phyloP scores from a whole-genome alignment of 345 rosid genomes.

The Theobroma cacao region DNA sequence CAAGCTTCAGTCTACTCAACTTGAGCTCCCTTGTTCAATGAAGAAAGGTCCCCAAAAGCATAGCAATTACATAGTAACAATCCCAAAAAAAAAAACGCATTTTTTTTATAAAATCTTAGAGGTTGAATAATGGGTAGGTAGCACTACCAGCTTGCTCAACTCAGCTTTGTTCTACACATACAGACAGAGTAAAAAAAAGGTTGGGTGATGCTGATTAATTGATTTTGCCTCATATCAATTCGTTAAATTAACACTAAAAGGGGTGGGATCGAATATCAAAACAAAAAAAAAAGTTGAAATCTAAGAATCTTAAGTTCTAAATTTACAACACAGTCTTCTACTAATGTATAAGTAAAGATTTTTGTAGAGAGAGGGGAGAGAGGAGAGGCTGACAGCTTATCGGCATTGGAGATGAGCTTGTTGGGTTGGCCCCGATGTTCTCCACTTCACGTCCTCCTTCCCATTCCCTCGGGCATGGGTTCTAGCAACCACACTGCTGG shows the following conservation, averaged over 20 bases:
- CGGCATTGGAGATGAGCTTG: slow-evolving; percentile 82
- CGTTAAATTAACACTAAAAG: not conserved
- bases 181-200: not conserved
- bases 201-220: not conserved
- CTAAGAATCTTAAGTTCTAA: not conserved
- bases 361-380: slow-evolving; percentile 2
- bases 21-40: not conserved
- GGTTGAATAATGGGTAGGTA: not conserved
- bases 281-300: not conserved
- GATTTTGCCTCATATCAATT: not conserved
- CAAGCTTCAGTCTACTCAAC: not conserved
- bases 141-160: slow-evolving; percentile 97
- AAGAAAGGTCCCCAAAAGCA: not conserved
- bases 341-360: not conserved
- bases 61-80: not conserved
- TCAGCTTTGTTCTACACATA: slow-evolving; percentile 67
- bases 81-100: too few species aligned
- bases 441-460: too few species aligned
- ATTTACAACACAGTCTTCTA: not conserved
- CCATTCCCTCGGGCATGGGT: too few species aligned
- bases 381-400: slow-evolving; percentile 65
- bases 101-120: not conserved
- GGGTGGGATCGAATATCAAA: not conserved
- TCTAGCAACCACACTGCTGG: too few species aligned
- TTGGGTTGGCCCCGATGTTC: too few species aligned